Percentiles rank a stretch among this genome's conserved stretches.
phyloP scores from a whole-genome alignment of 2,329 filamentous ascomycete genomes.

The Cladosporium sp. region DNA sequence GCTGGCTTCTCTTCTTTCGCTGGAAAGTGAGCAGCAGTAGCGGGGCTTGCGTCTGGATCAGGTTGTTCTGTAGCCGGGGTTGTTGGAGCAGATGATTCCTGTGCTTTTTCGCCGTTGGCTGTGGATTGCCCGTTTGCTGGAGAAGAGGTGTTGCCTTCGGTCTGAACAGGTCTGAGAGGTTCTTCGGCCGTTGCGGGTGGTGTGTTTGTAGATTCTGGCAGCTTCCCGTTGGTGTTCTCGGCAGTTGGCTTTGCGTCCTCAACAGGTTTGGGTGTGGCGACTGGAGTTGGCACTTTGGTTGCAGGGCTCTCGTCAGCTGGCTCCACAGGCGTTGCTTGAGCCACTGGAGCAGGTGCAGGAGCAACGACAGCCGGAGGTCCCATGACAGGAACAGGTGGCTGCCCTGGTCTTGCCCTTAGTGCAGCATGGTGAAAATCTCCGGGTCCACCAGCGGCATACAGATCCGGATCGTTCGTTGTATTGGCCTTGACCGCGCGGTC shows the following conservation, averaged over 20 bases:
- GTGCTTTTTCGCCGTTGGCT: not conserved
- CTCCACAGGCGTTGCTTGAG: constrained; percentile 9
- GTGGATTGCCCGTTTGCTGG: not conserved
- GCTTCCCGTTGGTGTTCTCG: not conserved
- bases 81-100: not conserved
- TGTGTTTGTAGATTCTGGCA: too few relatives aligned
- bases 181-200: not conserved
- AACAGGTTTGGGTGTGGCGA: not conserved
- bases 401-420: constrained; percentile 18
- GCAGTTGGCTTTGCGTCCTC: not conserved
- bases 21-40: constrained; percentile 3
- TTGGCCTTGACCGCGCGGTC: constrained; percentile 35
- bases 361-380: constrained; percentile 10
- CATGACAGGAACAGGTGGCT: constrained; percentile 14
- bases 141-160: not conserved
- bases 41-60: constrained; percentile 11
- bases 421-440: constrained; percentile 23
- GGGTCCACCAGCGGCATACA: constrained; percentile 31
- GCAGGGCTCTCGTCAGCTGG: constrained; percentile 29
- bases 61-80: not conserved
- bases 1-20: not conserved
- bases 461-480: constrained; percentile 37
- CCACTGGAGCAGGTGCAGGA: constrained; percentile 14
- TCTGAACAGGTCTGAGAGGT: not conserved
- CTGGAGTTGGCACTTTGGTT: constrained; percentile 10